Evolutionary conservation across 495 filamentous ascomycete genomes (phyloP).

Genomic region (Podospora conica): DNA sequence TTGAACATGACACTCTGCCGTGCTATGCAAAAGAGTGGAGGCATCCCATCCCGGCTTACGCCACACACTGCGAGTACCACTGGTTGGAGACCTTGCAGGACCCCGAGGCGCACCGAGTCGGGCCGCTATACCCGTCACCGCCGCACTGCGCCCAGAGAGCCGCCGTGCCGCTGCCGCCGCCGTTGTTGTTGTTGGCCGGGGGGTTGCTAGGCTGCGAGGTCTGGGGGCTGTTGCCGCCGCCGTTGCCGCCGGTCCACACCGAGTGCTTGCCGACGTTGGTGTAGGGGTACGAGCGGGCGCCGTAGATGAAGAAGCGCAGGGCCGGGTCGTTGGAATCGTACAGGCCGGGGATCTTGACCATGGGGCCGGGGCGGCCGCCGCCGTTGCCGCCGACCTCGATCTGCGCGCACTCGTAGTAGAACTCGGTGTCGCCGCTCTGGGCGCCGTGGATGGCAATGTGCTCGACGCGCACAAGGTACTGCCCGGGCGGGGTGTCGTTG

Average conservation of each 20-base stretch:
- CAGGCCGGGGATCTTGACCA: slow-evolving; percentile 43
- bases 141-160: slow-evolving; percentile 15
- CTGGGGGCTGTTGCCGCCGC: slow-evolving; percentile 1
- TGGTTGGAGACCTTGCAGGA: slow-evolving; percentile 11
- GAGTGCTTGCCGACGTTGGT: slow-evolving; percentile 12
- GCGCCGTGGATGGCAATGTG: slow-evolving; percentile 44
- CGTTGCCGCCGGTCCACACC: slow-evolving; percentile 10
- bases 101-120: slow-evolving; percentile 6
- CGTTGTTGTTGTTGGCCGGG: neutral
- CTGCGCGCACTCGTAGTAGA: slow-evolving; percentile 47
- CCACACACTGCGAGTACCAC: slow-evolving; percentile 15
- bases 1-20: neutral
- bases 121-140: slow-evolving; percentile 5
- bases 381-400: slow-evolving; percentile 42
- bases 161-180: neutral
- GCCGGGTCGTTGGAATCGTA: slow-evolving; percentile 39
- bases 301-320: slow-evolving; percentile 30
- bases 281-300: slow-evolving; percentile 7
- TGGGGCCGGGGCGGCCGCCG: slow-evolving; percentile 31
- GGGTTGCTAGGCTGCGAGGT: neutral
- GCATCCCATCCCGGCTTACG: neutral
- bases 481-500: slow-evolving; percentile 32
- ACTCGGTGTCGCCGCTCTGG: slow-evolving; percentile 31
- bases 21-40: neutral
- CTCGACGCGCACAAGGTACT: slow-evolving; percentile 48